Conservation (phyloP, 768 basidiomycete genomes). For the Porphyrellus cyaneotinctus region DNA sequence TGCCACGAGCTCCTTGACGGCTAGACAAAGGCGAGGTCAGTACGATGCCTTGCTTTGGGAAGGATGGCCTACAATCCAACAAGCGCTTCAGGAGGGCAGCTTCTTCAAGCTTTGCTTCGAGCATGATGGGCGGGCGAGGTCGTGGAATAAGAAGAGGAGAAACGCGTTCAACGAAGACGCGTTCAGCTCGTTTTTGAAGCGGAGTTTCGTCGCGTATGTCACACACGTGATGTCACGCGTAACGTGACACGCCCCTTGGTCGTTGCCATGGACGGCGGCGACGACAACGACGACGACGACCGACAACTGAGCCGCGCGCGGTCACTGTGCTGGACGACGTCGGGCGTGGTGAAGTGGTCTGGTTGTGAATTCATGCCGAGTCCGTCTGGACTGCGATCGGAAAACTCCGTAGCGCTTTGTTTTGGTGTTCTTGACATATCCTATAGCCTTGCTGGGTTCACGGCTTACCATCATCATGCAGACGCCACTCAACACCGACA, state of each 20-base stretch:
- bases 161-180: conserved; percentile 28
- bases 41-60: not conserved
- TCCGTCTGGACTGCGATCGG: conserved; percentile 8
- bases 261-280: conserved; percentile 2
- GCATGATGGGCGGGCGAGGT: conserved; percentile 43
- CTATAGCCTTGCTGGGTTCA: too few species aligned
- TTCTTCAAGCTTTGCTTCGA: conserved; percentile 88
- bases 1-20: conserved; percentile 95
- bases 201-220: conserved; percentile 33
- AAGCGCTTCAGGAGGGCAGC: conserved; percentile 90
- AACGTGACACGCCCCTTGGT: conserved; percentile 14
- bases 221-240: conserved; percentile 27
- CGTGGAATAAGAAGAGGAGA: conserved; percentile 2
- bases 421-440: not conserved
- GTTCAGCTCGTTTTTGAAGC: conserved; percentile 31
- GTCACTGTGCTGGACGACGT: not conserved
- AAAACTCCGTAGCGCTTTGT: conserved; percentile 6
- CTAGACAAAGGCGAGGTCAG: conserved; percentile 39
- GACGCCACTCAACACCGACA: conserved; percentile 30
- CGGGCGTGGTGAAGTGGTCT: not conserved
- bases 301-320: not conserved
- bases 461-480: conserved; percentile 17
- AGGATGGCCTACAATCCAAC: conserved; percentile 70
- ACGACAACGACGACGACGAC: not conserved
- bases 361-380: not conserved